Base-by-base conservation (phyloP, 164 flowering plant species). In the Nymphaea colorata region DNA sequence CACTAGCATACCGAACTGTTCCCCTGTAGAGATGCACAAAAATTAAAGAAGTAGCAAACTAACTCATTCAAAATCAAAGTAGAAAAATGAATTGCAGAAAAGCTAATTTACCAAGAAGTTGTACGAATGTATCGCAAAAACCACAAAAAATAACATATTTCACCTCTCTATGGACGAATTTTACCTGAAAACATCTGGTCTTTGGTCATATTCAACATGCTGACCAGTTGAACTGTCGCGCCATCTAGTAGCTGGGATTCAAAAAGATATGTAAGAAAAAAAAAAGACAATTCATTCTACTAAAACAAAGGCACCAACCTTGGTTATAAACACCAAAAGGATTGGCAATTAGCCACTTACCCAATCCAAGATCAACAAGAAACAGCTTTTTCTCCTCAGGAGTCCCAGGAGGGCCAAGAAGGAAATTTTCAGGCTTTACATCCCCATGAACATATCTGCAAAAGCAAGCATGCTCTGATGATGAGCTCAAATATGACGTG, bases 1-100 rank as follows among this genome's bases (percentile, higher is more conserved):
- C 98, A 79, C 98, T 94, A 55, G 98, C 98, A 85, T 91, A 94
- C 4, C 98, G 87, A 10, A 94, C 95, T 16, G 98, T 94, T 72
- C 98, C 98, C 80, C 98, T 91, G 83, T 11, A 44, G 42, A 64
- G 12, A 61, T 55, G 47, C 12, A 41, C 18, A 42, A 59, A 16
- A 15, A 25, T 25, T 25, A 25, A 25, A 25, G 36, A 25, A 4
- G 57, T 25, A 25, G 36, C 14, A 51, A 8, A 8, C 12, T 8
- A 51, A 18, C 73, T 11, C 16, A 43, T 8, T 51, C 67, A 61
- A n/a, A 14, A 18, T 2, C 25, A 44, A 43, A 61, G 16, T 42
- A 3, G 41, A 12, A 64, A 64, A 64, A 25, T 4, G 16, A 4
- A 42, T 3, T 36, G 25, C 43, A 4, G 16, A 44, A 36, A 41